These are phyloP conservation scores for Cenococcum geophilum DNA, from an alignment of 495 filamentous ascomycete species.

Conservation along the genomic window DNA sequence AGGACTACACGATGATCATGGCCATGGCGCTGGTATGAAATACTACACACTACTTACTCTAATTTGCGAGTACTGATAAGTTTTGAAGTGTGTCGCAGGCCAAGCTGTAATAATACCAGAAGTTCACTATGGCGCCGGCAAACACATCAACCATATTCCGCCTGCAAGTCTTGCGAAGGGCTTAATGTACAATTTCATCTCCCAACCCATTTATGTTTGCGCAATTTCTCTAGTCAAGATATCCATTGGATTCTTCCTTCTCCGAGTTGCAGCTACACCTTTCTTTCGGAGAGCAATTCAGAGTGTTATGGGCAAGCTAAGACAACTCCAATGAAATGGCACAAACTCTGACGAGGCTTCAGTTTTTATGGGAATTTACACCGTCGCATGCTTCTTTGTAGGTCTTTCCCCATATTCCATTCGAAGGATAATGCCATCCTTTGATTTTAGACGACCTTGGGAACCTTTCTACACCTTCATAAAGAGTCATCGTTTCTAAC, in stretches of 20 bases:
- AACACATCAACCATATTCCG: constrained; percentile 23
- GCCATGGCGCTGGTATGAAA: constrained; percentile 22
- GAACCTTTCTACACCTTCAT: no score
- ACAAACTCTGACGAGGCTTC: neutral
- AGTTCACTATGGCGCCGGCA: constrained; percentile 27
- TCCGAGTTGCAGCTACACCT: constrained; percentile 29
- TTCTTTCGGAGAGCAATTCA: constrained; percentile 22
- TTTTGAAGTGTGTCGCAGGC: constrained; percentile 12
- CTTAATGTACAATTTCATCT: constrained; percentile 26
- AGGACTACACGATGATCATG: constrained; percentile 34
- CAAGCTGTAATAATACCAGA: constrained; percentile 29
- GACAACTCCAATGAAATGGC: neutral
- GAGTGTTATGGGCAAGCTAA: constrained; percentile 18
- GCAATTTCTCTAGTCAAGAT: constrained; percentile 31
- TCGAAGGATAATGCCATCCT: no score
- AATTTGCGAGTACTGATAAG: neutral
- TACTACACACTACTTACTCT: neutral
- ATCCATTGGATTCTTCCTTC: constrained; percentile 35
- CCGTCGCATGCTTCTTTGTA: constrained; percentile 28
- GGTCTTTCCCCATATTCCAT: neutral
- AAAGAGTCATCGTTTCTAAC: no score
- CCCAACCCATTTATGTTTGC: constrained; percentile 20
- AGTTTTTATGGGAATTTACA: constrained; percentile 33
- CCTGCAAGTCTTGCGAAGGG: constrained; percentile 1
- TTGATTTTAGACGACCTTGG: no score